Conservation (phyloP, 805 yeast species). For the Starmerella bacillaris region DNA sequence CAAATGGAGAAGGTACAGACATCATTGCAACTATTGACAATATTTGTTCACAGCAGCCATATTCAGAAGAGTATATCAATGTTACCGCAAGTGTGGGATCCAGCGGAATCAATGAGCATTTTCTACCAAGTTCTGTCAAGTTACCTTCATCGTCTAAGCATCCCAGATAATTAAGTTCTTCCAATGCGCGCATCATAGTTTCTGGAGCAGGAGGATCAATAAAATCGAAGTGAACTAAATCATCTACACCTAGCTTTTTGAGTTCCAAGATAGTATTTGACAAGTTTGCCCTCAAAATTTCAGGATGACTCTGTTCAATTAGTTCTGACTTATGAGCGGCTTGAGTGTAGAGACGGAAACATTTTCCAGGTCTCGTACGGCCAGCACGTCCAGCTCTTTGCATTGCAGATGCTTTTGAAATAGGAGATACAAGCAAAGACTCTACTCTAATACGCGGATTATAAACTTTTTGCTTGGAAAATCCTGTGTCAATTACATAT, state of each 20-base stretch:
- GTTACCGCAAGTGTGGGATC: conserved; percentile 92
- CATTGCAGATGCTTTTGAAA: conserved; percentile 92
- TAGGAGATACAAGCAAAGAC: conserved; percentile 83
- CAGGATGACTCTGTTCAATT: conserved; percentile 91
- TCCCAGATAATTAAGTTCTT: conserved; percentile 75
- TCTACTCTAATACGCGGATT: conserved; percentile 93
- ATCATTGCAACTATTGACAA: conserved; percentile 75
- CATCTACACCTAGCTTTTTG: conserved; percentile 87
- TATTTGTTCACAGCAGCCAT: conserved; percentile 74
- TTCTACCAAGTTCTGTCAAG: conserved; percentile 70
- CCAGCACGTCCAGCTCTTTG: conserved; percentile 99
- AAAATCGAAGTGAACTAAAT: conserved; percentile 90
- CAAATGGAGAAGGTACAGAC: conserved; percentile 86
- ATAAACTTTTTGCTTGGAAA: conserved; percentile 88
- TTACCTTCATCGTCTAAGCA: conserved; percentile 88
- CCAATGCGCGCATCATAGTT: conserved; percentile 98
- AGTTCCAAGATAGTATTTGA: conserved; percentile 82
- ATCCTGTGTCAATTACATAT: conserved; percentile 94
- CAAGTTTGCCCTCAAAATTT: conserved; percentile 75
- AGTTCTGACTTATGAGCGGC: conserved; percentile 89
- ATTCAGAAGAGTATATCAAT: conserved; percentile 73
- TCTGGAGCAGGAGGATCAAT: conserved; percentile 99
- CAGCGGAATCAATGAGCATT: conserved; percentile 82
- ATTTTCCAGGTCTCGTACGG: conserved; percentile 96
- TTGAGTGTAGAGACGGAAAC: conserved; percentile 89